Evolutionary conservation across 2,329 filamentous ascomycete genomes (phyloP).

Genomic region (Talaromyces sp.): DNA sequence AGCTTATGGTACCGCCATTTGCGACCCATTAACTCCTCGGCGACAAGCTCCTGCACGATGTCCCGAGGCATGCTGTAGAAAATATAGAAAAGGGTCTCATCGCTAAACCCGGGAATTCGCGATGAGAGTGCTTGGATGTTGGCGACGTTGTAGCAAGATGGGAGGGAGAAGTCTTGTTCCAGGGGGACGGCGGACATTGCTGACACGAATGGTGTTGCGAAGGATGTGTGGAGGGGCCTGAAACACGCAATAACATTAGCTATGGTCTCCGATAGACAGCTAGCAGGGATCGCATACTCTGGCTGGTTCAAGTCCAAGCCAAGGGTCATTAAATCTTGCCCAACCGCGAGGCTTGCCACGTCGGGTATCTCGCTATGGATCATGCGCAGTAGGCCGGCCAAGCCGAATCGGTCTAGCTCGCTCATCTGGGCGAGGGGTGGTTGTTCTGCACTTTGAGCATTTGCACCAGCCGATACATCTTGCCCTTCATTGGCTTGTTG

Average conservation of each 20-base stretch:
- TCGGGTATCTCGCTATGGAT: conserved; percentile 58
- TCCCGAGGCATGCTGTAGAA: conserved; percentile 70
- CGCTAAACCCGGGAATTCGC: conserved; percentile 61
- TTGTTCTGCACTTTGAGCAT: conserved; percentile 39
- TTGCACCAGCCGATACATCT: conserved; percentile 35
- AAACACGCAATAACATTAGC: conserved; percentile 22
- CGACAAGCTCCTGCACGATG: conserved; percentile 67
- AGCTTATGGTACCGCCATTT: conserved; percentile 58
- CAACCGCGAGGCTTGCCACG: conserved; percentile 58
- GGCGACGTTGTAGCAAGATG: conserved; percentile 65
- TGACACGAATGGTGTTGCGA: conserved; percentile 65
- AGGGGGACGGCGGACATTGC: conserved; percentile 59
- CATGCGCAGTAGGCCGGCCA: conserved; percentile 62
- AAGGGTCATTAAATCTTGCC: conserved; percentile 65
- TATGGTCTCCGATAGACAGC: background rate
- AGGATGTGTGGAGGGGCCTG: conserved; percentile 65
- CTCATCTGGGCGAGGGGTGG: conserved; percentile 59
- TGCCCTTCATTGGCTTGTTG: conserved; percentile 39
- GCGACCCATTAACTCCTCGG: conserved; percentile 60
- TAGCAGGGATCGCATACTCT: conserved; percentile 49
- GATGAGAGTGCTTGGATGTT: conserved; percentile 65
- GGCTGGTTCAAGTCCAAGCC: conserved; percentile 66
- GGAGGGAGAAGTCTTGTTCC: conserved; percentile 65
- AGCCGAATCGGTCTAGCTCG: conserved; percentile 61
- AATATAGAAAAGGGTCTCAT: conserved; percentile 69